Base-by-base conservation (phyloP, 352 stramenopile genomes). In the Phytopythium delawarense region DNA sequence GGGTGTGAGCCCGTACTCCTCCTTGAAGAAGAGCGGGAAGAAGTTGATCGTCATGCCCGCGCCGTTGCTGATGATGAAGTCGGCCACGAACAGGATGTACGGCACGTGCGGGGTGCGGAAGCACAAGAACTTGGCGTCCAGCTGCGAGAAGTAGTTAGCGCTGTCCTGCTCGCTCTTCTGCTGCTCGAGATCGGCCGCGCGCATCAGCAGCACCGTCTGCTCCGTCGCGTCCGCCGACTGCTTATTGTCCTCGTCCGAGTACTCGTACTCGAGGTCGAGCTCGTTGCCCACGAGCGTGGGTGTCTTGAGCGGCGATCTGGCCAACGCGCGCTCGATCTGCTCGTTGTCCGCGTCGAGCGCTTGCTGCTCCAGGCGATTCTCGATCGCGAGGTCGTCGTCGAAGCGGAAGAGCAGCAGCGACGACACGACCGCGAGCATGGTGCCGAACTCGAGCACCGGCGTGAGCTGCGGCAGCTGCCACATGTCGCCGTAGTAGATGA, bases 11-110 rank as follows among this genome's bases (percentile, higher is more conserved):
- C 74, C 74, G 67, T 93, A 91, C 59, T 93, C 81, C 34, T 89
- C 70, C 66, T 86, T 88, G 64, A 93, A 93, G 60, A 93, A 93
- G 2, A 93, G 65, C 32, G 84, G 84, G 71, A 93, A 93, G 60
- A 93, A 93, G 57, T 89, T 89, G 67, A 91, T 88, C 0, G 81
- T 91, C 84, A 93, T 93, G 57, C 84, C 84, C 7, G 84, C 84
- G 42, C 84, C 84, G 45, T 93, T 93, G 79, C 79, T 89, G 68
- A 93, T 88, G 63, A 93, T 78, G 63, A 93, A 93, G 66, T 93
- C 84, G 18, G 81, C 85, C 9, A 76, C 34, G 57, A 93, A 93
- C 28, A 93, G 61, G 8, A 93, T 62, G 46, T 71, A 84, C 49
- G 84, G 84, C 57, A 93, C 80, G 60, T 91, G 81, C 18, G 74